A percentile compares a stretch with the other conserved stretches of the same genome.
These are phyloP conservation scores for Funneliformis caledonium DNA, from an alignment of 371 early-diverging fungal genomes.

Conservation along the genomic window DNA sequence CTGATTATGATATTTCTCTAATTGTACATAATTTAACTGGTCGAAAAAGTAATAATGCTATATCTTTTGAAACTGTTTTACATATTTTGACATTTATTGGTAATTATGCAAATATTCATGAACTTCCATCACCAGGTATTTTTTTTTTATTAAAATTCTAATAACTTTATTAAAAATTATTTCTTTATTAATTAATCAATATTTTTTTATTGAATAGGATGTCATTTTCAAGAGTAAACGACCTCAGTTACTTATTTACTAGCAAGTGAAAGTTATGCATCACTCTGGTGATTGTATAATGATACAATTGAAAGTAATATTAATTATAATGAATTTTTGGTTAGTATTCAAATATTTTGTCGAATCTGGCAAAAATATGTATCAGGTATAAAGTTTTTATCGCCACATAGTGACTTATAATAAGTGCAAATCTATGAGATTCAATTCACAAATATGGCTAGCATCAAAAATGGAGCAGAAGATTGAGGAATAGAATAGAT, in stretches of 20 bases:
- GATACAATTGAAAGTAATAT: too few species aligned
- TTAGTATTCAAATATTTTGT: background rate
- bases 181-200: too few species aligned
- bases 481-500: background rate
- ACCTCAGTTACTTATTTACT: too few species aligned
- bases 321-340: background rate
- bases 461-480: background rate
- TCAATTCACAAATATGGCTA: background rate
- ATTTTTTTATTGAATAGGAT: too few species aligned
- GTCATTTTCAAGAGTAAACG: too few species aligned
- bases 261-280: background rate
- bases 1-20: too few species aligned
- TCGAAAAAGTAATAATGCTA: background rate
- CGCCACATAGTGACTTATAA: background rate
- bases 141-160: too few species aligned
- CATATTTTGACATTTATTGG: background rate
- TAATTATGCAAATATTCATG: background rate
- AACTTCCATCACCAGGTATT: background rate
- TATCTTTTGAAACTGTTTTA: background rate
- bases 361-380: background rate
- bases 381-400: background rate
- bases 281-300: background rate
- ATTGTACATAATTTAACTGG: background rate
- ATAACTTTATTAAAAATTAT: too few species aligned
- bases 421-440: background rate